Base-by-base conservation (phyloP, 2,329 filamentous ascomycete genomes). In the Pezicula neosporulosa region DNA sequence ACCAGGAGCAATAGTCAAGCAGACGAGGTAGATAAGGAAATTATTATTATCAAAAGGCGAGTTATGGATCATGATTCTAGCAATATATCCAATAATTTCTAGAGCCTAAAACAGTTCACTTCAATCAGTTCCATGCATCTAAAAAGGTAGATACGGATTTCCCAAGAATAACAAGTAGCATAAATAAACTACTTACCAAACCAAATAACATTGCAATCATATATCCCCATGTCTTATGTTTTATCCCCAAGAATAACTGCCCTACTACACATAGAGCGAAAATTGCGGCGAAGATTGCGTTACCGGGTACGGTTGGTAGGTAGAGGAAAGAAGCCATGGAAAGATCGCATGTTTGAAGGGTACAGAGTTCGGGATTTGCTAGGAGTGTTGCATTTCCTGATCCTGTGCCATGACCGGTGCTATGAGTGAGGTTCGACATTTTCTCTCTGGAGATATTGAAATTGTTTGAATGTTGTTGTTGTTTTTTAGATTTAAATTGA, bases 11-110 rank as follows among this genome's bases (percentile, higher is more conserved):
- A 84, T 76, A 42, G 81, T 78, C 28, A 83, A 65, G 52, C 73
- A 76, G 57, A 77, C 74, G 47, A 83, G 78, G 56, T 75, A 80
- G 55, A 79, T 65, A 44, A 82, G 68, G 61, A 83, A 83, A 0
- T 70, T 63, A 36, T 68, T 63, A 54, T 70, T 63, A 37, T 60
- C 58, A 67, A 73, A 85, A 2, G 72, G 73, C 59, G 84, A 75
- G 36, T 72, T 44, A 59, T 75, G 74, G 60, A 81, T 74, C 59
- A 77, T 68, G 39, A 86, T 65, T 18, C 83, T 73, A 2, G 75
- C 81, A 1, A 66, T 65, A 54, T 87, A 86, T 18, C 83, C 83
- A 35, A 83, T 56, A 16, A 82, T 64, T 64, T 86, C 83, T 19
- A 72, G 70, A 38, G 75, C 27, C 42, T 44, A 27, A 24, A 24